phyloP scores from a whole-genome alignment of 2,329 filamentous ascomycete species.

The Paradendryphiella salina region DNA sequence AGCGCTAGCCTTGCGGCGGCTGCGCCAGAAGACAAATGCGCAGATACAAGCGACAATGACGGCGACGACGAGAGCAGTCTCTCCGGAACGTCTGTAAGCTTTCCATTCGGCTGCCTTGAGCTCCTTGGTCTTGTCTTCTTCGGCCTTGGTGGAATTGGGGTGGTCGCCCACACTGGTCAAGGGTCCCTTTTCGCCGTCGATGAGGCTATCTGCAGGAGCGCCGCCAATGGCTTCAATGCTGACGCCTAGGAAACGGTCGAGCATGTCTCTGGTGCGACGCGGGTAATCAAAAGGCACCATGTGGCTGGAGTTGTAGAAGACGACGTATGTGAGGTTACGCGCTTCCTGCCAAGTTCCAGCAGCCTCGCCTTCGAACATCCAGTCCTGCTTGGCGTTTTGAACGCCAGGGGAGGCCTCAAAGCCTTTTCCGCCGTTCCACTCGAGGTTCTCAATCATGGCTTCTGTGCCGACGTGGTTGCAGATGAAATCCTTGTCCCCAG shows the following conservation, averaged over 20 bases:
- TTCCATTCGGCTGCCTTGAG: slow-evolving; percentile 85
- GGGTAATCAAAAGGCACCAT: slow-evolving; percentile 98
- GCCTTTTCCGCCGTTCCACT: slow-evolving; percentile 88
- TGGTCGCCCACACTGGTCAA: slow-evolving; percentile 77
- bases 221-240: slow-evolving; percentile 90
- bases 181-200: slow-evolving; percentile 82
- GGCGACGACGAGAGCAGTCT: slow-evolving; percentile 81
- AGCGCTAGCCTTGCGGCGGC: slow-evolving; percentile 47
- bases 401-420: slow-evolving; percentile 87
- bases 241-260: slow-evolving; percentile 92
- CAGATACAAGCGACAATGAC: slow-evolving; percentile 71
- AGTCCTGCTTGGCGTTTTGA: slow-evolving; percentile 88
- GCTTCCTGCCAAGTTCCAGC: slow-evolving; percentile 94
- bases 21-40: slow-evolving; percentile 70
- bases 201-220: slow-evolving; percentile 72
- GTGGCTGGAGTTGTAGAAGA: slow-evolving; percentile 94
- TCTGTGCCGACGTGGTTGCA: slow-evolving; percentile 98
- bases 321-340: slow-evolving; percentile 90
- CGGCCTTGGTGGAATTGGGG: slow-evolving; percentile 68
- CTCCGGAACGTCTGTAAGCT: slow-evolving; percentile 85
- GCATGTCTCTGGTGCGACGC: slow-evolving; percentile 87
- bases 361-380: slow-evolving; percentile 86
- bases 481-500: slow-evolving; percentile 89
- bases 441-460: slow-evolving; percentile 82
- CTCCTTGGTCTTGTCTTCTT: slow-evolving; percentile 69